phyloP scores from a whole-genome alignment of 2,329 filamentous ascomycete genomes.

The Fusarium paranaense region DNA sequence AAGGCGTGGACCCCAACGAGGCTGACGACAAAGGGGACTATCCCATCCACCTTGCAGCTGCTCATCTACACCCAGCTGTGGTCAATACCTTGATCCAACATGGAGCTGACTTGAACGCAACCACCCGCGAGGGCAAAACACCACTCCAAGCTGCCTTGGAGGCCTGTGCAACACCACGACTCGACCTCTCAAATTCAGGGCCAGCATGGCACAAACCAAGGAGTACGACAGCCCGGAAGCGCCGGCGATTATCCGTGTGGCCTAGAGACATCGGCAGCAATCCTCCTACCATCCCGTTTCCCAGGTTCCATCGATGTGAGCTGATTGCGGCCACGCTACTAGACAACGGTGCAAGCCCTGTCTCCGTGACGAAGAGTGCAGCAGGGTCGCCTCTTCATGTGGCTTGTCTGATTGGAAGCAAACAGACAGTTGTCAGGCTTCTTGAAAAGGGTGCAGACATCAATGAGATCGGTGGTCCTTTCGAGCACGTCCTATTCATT shows the following conservation, averaged over 20 bases:
- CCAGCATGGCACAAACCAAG: background rate
- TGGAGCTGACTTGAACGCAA: background rate
- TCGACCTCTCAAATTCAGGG: background rate
- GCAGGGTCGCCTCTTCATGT: conserved; percentile 8
- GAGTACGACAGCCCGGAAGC: background rate
- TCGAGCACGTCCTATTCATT: background rate
- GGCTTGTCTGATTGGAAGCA: conserved; percentile 10
- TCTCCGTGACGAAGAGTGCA: background rate
- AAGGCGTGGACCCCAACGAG: background rate
- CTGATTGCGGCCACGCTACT: background rate
- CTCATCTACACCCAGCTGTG: background rate
- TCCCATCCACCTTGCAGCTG: conserved; percentile 2
- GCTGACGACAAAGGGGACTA: background rate
- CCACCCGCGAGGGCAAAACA: background rate
- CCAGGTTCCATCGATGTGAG: background rate
- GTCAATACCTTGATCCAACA: background rate
- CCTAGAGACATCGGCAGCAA: background rate
- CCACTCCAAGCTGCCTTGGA: background rate
- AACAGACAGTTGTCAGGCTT: background rate
- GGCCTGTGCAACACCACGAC: background rate
- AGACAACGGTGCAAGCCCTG: background rate
- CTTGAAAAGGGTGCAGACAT: background rate
- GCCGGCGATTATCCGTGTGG: background rate
- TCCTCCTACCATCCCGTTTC: background rate
- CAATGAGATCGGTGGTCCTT: background rate